Conservation (phyloP, 495 filamentous ascomycete genomes). For the Rusavskia elegans region DNA sequence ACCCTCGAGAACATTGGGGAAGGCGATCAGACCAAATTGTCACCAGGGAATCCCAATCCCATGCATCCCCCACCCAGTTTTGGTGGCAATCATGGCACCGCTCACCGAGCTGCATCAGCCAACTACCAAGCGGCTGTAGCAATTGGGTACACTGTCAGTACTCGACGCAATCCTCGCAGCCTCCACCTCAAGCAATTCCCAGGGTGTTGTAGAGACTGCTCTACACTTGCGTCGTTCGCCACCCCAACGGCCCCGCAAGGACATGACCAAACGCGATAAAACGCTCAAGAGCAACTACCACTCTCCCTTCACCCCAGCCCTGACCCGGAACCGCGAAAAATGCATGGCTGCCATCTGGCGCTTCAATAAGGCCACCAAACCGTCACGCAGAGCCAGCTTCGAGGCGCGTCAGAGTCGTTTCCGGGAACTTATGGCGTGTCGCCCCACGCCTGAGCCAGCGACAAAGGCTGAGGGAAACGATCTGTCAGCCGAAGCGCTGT, state of each 20-base stretch:
- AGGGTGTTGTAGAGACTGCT: slow-evolving; percentile 43
- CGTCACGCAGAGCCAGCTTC: slow-evolving; percentile 53
- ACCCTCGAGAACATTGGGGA: too few relatives aligned
- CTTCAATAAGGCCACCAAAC: slow-evolving; percentile 82
- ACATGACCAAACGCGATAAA: slow-evolving; percentile 70
- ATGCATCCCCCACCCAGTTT: slow-evolving; percentile 27
- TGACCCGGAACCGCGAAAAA: slow-evolving; percentile 71
- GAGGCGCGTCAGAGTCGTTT: slow-evolving; percentile 70
- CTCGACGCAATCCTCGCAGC: slow-evolving; percentile 7
- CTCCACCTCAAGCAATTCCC: slow-evolving; percentile 22
- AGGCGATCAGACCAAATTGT: too few relatives aligned
- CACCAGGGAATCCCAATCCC: slow-evolving; percentile 14
- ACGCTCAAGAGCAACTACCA: slow-evolving; percentile 76
- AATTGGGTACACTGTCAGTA: slow-evolving; percentile 16
- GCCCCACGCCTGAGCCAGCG: background rate
- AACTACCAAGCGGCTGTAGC: slow-evolving; percentile 7
- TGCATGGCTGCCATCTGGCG: slow-evolving; percentile 73
- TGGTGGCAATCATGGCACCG: background rate
- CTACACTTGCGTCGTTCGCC: slow-evolving; percentile 30
- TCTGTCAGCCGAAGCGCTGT: too few relatives aligned
- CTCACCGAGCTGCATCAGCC: too few relatives aligned
- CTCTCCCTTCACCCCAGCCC: slow-evolving; percentile 56
- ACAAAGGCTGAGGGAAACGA: too few relatives aligned
- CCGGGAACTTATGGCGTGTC: slow-evolving; percentile 46
- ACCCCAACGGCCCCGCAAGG: slow-evolving; percentile 18